phyloP scores from a whole-genome alignment of 768 basidiomycete species.

The Xanthoconium purpureum region DNA sequence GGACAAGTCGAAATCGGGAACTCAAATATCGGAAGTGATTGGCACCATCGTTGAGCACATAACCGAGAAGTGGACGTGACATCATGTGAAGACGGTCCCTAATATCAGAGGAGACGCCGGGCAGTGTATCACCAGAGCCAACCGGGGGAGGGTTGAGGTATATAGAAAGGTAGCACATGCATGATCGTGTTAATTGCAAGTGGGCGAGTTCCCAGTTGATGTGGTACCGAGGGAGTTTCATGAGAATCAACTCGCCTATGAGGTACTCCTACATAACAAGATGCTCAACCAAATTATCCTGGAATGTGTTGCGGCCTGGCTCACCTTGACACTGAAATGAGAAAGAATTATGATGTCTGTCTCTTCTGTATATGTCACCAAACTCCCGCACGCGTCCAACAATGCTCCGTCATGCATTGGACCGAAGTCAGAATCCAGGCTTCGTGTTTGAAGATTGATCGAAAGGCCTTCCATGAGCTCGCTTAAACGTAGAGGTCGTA shows the following conservation, averaged over 20 bases:
- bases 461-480: background rate
- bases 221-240: background rate
- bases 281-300: no score
- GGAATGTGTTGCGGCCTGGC: background rate
- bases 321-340: background rate
- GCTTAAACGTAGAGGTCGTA: background rate
- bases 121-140: no score
- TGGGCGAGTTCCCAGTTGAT: background rate
- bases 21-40: background rate
- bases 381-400: background rate
- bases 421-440: background rate
- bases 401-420: background rate
- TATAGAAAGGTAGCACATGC: background rate
- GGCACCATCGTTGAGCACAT: background rate
- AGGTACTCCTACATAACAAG: background rate
- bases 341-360: background rate
- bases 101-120: background rate
- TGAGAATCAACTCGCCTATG: background rate
- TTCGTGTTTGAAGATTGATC: background rate
- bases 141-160: no score
- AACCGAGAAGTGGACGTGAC: background rate
- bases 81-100: no score
- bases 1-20: background rate
- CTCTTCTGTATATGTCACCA: background rate
- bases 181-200: background rate